Base-by-base conservation (phyloP, 2,329 filamentous ascomycete species). In the Pseudocercospora cruenta region DNA sequence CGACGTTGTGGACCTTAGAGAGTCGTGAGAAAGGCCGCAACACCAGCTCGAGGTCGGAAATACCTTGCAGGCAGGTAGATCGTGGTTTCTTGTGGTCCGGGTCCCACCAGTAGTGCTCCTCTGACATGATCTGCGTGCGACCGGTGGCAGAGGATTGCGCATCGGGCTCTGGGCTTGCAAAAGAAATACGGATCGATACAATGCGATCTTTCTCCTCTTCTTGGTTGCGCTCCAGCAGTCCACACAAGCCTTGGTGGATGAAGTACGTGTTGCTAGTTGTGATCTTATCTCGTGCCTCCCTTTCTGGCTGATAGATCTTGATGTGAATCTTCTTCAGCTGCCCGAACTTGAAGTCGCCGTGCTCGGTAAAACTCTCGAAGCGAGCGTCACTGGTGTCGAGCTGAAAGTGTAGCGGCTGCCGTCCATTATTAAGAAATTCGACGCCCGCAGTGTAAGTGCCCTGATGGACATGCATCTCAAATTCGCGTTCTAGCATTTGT, bases 401-500 rank as follows among this genome's bases (percentile, higher is more conserved):
- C 22, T 66, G 66, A 60, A 74, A 76, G 33, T 75, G 74, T 1
- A 77, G 69, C 6, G 70, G 72, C 64, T 77, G 75, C 39, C 73
- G 70, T 10, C 76, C 74, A 16, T 69, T 60, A 55, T 77, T 64
- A 21, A 76, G 66, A 54, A 77, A 72, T 58, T 77, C 76, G 62
- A 76, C 68, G 21, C 76, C 75, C 9, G 73, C 74, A 16, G 62
- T 36, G 14, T 57, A 45, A 26, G 72, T 59, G 21, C 73, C 74
- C 58, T 73, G 70, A 51, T 77, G 73, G 7, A 76, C 70, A 60
- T 77, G 75, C 31, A 75, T 66, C 60, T 67, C 65, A 66, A 75
- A 75, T 19, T 58, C 61, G 63, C 72, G 73, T 67, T 77, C 75
- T 55, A 24, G 10, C 21, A 51, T 7, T 14, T n/a, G 19, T 51